phyloP scores from a whole-genome alignment of 257 asterid genomes.

The Plantago major region DNA sequence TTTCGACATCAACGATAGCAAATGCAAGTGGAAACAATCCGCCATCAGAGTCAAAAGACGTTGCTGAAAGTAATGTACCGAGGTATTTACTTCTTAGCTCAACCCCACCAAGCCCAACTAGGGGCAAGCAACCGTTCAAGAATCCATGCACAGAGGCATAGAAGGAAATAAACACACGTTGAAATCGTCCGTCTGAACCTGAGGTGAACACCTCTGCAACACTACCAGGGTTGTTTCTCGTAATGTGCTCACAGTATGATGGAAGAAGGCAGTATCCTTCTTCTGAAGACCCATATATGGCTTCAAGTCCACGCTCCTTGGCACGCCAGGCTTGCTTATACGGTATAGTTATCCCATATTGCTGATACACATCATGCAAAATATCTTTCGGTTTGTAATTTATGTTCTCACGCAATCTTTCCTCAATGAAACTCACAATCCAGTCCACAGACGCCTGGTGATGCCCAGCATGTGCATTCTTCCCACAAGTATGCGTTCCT shows the following conservation, averaged over 20 bases:
- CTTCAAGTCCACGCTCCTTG: conserved; percentile 81
- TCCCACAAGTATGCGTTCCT: conserved; percentile 57
- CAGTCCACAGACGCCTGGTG: conserved; percentile 87
- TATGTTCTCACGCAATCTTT: conserved; percentile 53
- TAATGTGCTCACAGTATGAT: conserved; percentile 57
- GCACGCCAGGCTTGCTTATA: conserved; percentile 92
- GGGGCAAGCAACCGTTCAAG: conserved; percentile 64
- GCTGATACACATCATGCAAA: conserved; percentile 52
- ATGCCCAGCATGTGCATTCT: conserved; percentile 60
- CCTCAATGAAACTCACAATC: conserved; percentile 77
- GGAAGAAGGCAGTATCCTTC: conserved; percentile 76
- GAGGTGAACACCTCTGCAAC: conserved; percentile 60
- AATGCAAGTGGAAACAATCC: conserved; percentile 67
- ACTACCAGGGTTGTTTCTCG: conserved; percentile 56
- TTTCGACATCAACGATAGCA: conserved; percentile 63
- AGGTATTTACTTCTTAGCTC: conserved; percentile 67
- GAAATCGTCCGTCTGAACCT: conserved; percentile 59
- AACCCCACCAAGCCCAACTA: conserved; percentile 54
- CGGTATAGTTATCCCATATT: conserved; percentile 74
- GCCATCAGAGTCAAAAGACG: conserved; percentile 75
- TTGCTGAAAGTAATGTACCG: conserved; percentile 63
- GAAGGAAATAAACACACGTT: conserved; percentile 60
- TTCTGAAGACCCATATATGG: conserved; percentile 75
- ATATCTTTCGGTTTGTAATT: conserved; percentile 82
- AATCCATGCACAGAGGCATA: conserved; percentile 58